A percentile compares a stretch with the other conserved stretches of the same genome.
These are phyloP conservation scores for Populus simonii DNA, from an alignment of 345 rosid species.

Conservation along the genomic window DNA sequence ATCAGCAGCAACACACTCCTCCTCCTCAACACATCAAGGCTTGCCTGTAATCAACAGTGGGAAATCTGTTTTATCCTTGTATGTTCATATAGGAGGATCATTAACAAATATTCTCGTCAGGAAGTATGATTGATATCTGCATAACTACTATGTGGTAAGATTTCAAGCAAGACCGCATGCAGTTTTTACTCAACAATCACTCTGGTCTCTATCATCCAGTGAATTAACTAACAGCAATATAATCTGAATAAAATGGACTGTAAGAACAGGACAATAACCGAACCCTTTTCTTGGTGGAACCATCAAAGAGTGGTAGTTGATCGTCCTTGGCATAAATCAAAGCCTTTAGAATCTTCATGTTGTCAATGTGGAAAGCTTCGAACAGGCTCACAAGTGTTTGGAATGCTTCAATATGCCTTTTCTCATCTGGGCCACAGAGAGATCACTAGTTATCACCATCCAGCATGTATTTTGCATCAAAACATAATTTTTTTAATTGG, in stretches of 20 bases:
- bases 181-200: too few species aligned
- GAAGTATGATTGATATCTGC: too few species aligned
- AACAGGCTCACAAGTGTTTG: constrained; percentile 34
- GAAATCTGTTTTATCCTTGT: neutral
- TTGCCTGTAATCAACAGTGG: constrained; percentile 41
- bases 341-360: constrained; percentile 39
- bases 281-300: constrained; percentile 32
- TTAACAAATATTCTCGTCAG: neutral
- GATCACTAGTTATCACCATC: neutral
- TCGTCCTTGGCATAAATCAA: constrained; percentile 43
- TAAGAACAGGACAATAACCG: neutral
- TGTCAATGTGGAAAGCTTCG: constrained; percentile 36
- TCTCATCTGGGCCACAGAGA: constrained; percentile 37
- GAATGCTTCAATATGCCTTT: constrained; percentile 38
- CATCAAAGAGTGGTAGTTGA: constrained; percentile 35
- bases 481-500: neutral
- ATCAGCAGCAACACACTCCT: constrained; percentile 66
- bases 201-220: neutral
- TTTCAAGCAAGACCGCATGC: too few species aligned
- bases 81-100: neutral
- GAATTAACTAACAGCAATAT: neutral
- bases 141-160: too few species aligned
- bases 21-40: constrained; percentile 59
- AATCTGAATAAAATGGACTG: neutral
- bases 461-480: neutral